Percentiles rank a stretch among this genome's conserved stretches.
phyloP scores from a whole-genome alignment of 2,329 filamentous ascomycete species.

The Pseudogymnoascus sp. region DNA sequence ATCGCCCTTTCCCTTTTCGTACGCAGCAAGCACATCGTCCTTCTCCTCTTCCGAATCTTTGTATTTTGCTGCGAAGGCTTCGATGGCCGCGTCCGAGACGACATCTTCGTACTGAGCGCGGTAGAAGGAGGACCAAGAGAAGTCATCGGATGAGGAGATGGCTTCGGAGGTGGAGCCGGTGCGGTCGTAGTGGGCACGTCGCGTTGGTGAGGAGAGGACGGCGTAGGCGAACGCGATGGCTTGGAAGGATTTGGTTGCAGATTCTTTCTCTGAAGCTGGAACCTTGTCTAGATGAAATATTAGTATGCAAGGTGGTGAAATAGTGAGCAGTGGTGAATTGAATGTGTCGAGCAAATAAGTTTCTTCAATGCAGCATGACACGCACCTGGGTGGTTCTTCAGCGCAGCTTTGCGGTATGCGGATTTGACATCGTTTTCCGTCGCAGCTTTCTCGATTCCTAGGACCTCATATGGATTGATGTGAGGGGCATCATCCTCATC shows the following conservation, averaged over 20 bases:
- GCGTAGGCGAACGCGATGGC: constrained; percentile 89
- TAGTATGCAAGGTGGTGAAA: neutral
- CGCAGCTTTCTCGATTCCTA: constrained; percentile 62
- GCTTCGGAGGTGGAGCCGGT: constrained; percentile 85
- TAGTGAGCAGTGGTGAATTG: neutral
- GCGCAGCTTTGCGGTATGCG: constrained; percentile 83
- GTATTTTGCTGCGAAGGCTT: constrained; percentile 68
- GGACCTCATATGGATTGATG: constrained; percentile 71
- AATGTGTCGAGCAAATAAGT: neutral
- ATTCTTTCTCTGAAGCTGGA: constrained; percentile 53
- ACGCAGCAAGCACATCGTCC: constrained; percentile 67
- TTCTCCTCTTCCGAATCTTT: constrained; percentile 80
- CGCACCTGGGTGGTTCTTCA: constrained; percentile 78
- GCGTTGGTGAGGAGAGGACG: constrained; percentile 72
- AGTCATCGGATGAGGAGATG: constrained; percentile 58
- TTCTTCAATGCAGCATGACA: constrained; percentile 10
- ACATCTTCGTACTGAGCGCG: constrained; percentile 71
- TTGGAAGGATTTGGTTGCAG: constrained; percentile 77
- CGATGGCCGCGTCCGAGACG: constrained; percentile 65
- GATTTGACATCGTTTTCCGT: constrained; percentile 74
- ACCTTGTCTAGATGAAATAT: constrained; percentile 61
- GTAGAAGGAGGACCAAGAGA: constrained; percentile 89
- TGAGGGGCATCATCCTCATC: constrained; percentile 21
- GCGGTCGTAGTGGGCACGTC: constrained; percentile 78
- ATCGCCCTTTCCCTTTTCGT: constrained; percentile 62